Percentiles rank a stretch among this genome's conserved stretches.
These are phyloP conservation scores for Fusarium sp. DNA, from an alignment of 2,329 filamentous ascomycete genomes.

Conservation along the genomic window DNA sequence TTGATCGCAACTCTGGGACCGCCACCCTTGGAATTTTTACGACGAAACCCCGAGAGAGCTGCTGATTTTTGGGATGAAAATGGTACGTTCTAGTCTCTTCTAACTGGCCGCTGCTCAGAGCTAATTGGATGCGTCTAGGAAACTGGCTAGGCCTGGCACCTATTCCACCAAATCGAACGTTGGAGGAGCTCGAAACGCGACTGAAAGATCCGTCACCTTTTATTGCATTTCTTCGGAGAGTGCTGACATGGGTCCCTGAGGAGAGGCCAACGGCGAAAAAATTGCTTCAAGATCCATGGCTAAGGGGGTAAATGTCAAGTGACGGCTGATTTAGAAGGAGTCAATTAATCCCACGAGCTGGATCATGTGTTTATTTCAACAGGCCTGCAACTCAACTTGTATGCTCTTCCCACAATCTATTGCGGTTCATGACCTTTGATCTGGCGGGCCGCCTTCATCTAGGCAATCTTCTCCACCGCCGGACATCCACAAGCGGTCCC, in stretches of 20 bases:
- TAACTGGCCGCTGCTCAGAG: not conserved
- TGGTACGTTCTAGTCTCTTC: slow-evolving; percentile 23
- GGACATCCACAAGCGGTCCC: not conserved
- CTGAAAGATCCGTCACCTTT: slow-evolving; percentile 34
- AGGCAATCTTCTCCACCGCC: not conserved
- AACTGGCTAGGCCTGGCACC: slow-evolving; percentile 38
- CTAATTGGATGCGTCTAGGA: slow-evolving; percentile 14
- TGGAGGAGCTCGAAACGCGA: slow-evolving; percentile 34
- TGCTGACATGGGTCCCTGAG: slow-evolving; percentile 37
- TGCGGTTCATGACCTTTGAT: no score
- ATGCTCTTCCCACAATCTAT: no score
- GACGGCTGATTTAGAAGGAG: no score
- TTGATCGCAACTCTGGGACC: slow-evolving; percentile 42
- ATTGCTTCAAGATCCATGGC: slow-evolving; percentile 41
- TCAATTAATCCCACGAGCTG: no score
- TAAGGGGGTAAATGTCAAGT: not conserved
- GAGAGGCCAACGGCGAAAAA: slow-evolving; percentile 41
- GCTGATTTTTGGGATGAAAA: slow-evolving; percentile 41
- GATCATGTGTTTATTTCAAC: no score
- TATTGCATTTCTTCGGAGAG: slow-evolving; percentile 38
- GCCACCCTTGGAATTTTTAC: slow-evolving; percentile 32
- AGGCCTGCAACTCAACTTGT: no score
- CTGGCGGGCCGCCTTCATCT: not conserved
- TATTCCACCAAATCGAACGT: slow-evolving; percentile 30
- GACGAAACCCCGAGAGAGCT: slow-evolving; percentile 19